phyloP scores from a whole-genome alignment of 495 filamentous ascomycete species.

The Tuber calosporum region DNA sequence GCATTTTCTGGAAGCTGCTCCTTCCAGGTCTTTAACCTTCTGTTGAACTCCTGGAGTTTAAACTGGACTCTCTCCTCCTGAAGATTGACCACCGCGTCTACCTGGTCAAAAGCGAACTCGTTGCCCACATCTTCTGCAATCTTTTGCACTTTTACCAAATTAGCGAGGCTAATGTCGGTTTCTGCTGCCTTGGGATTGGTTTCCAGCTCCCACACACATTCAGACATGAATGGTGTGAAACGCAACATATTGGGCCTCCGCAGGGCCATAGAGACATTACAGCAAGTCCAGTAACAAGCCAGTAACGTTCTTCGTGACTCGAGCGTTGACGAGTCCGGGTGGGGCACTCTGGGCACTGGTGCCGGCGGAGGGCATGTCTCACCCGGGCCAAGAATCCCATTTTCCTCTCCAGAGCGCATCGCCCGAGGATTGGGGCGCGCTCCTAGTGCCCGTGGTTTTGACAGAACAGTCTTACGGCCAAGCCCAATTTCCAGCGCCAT shows the following conservation, averaged over 20 bases:
- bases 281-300: slow-evolving; percentile 68
- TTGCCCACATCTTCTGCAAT: slow-evolving; percentile 74
- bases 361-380: not conserved
- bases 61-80: slow-evolving; percentile 67
- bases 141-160: slow-evolving; percentile 68
- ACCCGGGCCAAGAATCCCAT: not conserved
- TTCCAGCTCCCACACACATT: slow-evolving; percentile 69
- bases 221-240: slow-evolving; percentile 77
- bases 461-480: slow-evolving; percentile 51
- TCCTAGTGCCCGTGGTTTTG: slow-evolving; percentile 43
- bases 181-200: slow-evolving; percentile 61
- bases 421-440: slow-evolving; percentile 27
- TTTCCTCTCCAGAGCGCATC: not conserved
- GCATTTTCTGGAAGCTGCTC: slow-evolving; percentile 49
- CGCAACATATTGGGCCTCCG: slow-evolving; percentile 74
- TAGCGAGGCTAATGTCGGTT: slow-evolving; percentile 64
- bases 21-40: slow-evolving; percentile 64
- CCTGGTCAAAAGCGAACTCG: slow-evolving; percentile 71
- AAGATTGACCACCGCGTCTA: slow-evolving; percentile 56
- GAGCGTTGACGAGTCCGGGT: slow-evolving; percentile 56
- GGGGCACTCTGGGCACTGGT: slow-evolving; percentile 42
- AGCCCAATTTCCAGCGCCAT: slow-evolving; percentile 87
- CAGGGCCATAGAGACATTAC: slow-evolving; percentile 67
- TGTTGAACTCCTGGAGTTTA: slow-evolving; percentile 66
- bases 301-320: slow-evolving; percentile 75